Evolutionary conservation across 805 yeast species (phyloP).

Genomic region (Candida quercuum): DNA sequence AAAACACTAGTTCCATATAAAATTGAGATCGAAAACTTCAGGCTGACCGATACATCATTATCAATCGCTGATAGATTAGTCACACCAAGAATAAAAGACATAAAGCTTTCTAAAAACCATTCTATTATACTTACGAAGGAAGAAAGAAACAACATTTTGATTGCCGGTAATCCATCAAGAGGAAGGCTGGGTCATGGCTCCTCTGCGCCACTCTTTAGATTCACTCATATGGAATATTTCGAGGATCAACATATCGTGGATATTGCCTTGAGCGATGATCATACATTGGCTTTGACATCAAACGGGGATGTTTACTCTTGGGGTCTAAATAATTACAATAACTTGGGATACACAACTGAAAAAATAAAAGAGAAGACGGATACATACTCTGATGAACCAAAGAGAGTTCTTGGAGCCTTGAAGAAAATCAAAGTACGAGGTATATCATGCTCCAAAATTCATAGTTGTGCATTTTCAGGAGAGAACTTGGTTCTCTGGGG

Average conservation of each 20-base stretch:
- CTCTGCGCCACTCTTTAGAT: slow-evolving; percentile 36
- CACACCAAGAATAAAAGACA: slow-evolving; percentile 40
- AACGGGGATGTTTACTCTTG: slow-evolving; percentile 60
- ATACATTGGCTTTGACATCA: slow-evolving; percentile 52
- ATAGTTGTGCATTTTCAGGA: slow-evolving; percentile 55
- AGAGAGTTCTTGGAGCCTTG: slow-evolving; percentile 20
- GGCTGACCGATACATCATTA: slow-evolving; percentile 9
- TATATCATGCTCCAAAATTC: slow-evolving; percentile 58
- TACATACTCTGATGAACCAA: slow-evolving; percentile 24
- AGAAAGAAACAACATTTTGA: slow-evolving; percentile 38
- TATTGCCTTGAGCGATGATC: slow-evolving; percentile 59
- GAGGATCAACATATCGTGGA: slow-evolving; percentile 26
- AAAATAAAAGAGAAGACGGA: slow-evolving; percentile 20
- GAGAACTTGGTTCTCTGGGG: slow-evolving; percentile 65
- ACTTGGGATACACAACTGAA: slow-evolving; percentile 50
- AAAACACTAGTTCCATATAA: slow-evolving; percentile 37
- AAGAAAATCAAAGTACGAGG: slow-evolving; percentile 22
- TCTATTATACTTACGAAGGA: slow-evolving; percentile 53
- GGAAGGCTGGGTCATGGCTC: slow-evolving; percentile 67
- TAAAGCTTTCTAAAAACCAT: slow-evolving; percentile 61
- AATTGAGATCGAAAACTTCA: slow-evolving; percentile 21
- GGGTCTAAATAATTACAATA: slow-evolving; percentile 72
- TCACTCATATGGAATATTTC: slow-evolving; percentile 36
- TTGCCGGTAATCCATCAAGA: slow-evolving; percentile 63
- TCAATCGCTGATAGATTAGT: slow-evolving; percentile 25